Evolutionary conservation across 805 yeast species (phyloP).

Genomic region (Ogataea ganodermae): DNA sequence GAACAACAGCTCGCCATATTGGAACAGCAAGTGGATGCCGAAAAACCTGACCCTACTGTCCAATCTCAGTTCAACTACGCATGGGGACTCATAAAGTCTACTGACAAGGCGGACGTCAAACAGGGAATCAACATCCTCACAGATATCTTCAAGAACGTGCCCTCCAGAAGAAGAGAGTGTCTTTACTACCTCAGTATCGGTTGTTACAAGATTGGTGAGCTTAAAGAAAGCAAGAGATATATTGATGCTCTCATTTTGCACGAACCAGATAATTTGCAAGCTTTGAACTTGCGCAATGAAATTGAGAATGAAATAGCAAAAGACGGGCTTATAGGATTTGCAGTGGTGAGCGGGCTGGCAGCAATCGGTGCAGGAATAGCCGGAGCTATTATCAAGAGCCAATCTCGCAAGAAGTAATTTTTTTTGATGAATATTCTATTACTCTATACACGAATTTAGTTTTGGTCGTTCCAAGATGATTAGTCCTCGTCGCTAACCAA

Average conservation of each 20-base stretch:
- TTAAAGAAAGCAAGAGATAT: slow-evolving; percentile 80
- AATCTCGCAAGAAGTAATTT: slow-evolving; percentile 17
- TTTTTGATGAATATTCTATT: not conserved
- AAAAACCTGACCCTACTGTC: slow-evolving; percentile 74
- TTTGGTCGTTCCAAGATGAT: not conserved
- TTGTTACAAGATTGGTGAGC: slow-evolving; percentile 85
- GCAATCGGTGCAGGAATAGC: slow-evolving; percentile 72
- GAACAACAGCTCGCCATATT: slow-evolving; percentile 75
- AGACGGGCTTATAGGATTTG: slow-evolving; percentile 88
- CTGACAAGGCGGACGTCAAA: slow-evolving; percentile 61
- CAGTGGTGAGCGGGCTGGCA: slow-evolving; percentile 80
- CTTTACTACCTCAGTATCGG: slow-evolving; percentile 87
- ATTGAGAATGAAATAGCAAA: slow-evolving; percentile 82
- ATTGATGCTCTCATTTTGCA: slow-evolving; percentile 71
- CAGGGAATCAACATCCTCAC: slow-evolving; percentile 78
- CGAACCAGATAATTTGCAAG: slow-evolving; percentile 87
- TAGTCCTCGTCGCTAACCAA: slow-evolving; percentile 25
- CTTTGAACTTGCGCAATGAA: slow-evolving; percentile 64
- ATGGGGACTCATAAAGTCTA: slow-evolving; percentile 89
- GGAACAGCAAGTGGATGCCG: slow-evolving; percentile 74
- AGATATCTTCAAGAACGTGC: slow-evolving; percentile 69
- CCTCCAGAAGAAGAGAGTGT: slow-evolving; percentile 84
- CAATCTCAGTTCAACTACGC: slow-evolving; percentile 93
- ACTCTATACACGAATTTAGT: not conserved
- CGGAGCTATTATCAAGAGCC: slow-evolving; percentile 23